Conservation (phyloP, 768 basidiomycete species). For the Leucocoprinus leucothites region DNA sequence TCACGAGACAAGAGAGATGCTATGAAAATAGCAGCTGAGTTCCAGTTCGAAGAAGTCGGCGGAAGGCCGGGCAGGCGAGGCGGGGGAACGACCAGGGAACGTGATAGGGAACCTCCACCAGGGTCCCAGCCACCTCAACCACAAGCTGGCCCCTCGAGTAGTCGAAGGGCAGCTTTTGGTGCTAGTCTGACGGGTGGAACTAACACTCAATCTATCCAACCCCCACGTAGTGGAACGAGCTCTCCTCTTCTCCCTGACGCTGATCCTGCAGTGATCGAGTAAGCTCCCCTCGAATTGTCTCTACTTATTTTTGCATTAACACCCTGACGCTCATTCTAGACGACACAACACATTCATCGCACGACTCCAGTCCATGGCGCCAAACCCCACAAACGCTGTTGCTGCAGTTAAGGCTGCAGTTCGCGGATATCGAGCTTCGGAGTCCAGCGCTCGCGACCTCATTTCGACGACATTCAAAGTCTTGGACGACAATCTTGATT, state of each 20-base stretch:
- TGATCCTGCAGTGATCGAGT: conserved; percentile 58
- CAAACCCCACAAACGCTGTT: conserved; percentile 54
- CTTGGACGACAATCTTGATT: conserved; percentile 51
- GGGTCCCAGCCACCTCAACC: conserved; percentile 26
- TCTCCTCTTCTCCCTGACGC: conserved; percentile 34
- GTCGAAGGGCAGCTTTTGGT: conserved; percentile 64
- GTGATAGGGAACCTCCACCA: conserved; percentile 51
- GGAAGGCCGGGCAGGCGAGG: conserved; percentile 33
- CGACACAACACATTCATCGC: conserved; percentile 62
- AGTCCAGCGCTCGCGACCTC: conserved; percentile 79
- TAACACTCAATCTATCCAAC: conserved; percentile 18
- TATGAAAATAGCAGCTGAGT: conserved; percentile 67
- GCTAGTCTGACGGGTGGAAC: conserved; percentile 45
- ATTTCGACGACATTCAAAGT: conserved; percentile 85
- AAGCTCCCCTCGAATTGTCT: conserved; percentile 19
- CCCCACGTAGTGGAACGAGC: conserved; percentile 31
- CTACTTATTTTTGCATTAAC: background rate
- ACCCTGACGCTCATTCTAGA: conserved; percentile 34
- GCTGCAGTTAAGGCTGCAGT: conserved; percentile 71
- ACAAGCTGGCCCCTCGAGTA: conserved; percentile 24
- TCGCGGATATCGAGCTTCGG: conserved; percentile 72
- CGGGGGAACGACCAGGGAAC: conserved; percentile 35
- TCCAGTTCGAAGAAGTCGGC: conserved; percentile 52
- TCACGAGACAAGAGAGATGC: conserved; percentile 67
- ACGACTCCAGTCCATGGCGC: conserved; percentile 57